These are phyloP conservation scores for Biscutella auriculata DNA, from an alignment of 441 rosid genomes.

Conservation along the genomic window DNA sequence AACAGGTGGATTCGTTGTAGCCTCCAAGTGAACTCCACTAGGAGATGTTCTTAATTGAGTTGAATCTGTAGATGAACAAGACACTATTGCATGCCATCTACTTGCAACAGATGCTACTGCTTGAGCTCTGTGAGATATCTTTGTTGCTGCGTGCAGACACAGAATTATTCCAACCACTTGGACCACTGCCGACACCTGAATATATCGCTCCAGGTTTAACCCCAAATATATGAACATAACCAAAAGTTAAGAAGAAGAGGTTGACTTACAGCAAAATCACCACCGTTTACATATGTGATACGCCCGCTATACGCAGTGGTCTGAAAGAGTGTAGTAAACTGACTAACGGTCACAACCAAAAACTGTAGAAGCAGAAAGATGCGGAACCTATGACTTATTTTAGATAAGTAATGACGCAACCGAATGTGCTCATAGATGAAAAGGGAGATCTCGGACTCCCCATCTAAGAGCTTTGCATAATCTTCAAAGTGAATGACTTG, in stretches of 20 bases:
- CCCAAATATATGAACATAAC: not conserved
- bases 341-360: conserved; percentile 61
- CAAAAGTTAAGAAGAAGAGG: not conserved
- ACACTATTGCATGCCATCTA: conserved; percentile 80
- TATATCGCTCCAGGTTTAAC: not conserved
- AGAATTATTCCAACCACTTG: conserved; percentile 80
- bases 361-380: conserved; percentile 76
- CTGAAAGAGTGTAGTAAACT: conserved; percentile 61
- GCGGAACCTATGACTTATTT: conserved; percentile 91
- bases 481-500: conserved; percentile 87
- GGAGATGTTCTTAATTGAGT: conserved; percentile 41
- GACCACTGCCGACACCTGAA: conserved; percentile 70
- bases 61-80: conserved; percentile 42
- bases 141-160: conserved; percentile 86
- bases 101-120: conserved; percentile 57
- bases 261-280: conserved; percentile 76
- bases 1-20: conserved; percentile 22
- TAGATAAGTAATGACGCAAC: conserved; percentile 62
- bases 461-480: conserved; percentile 58
- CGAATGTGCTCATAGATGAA: conserved; percentile 69
- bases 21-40: conserved; percentile 37
- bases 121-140: conserved; percentile 83
- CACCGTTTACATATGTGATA: conserved; percentile 55
- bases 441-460: conserved; percentile 51
- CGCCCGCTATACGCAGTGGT: conserved; percentile 57